Evolutionary conservation across 2,329 filamentous ascomycete genomes (phyloP).

Genomic region (Sclerotinia sclerotiorum): DNA sequence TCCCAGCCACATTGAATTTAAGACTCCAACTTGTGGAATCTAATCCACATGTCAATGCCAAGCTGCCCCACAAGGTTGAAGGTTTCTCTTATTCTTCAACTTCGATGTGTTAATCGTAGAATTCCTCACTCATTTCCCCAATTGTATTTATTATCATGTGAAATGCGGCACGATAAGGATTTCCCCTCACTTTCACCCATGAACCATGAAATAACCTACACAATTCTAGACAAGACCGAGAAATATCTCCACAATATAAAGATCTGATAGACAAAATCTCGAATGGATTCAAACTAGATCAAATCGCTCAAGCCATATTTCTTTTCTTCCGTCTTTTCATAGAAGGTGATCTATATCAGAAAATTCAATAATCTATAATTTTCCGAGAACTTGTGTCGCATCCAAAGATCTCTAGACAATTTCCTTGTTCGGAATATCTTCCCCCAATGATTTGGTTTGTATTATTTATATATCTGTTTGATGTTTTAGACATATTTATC

Average conservation of each 20-base stretch:
- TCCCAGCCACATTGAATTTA: background rate
- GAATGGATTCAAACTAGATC: background rate
- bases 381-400: background rate
- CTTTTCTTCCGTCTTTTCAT: background rate
- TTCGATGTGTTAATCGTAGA: background rate
- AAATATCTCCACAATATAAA: background rate
- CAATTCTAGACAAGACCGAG: background rate
- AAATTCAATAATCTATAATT: background rate
- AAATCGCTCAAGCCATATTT: background rate
- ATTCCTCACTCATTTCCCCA: background rate
- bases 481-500: background rate
- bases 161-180: background rate
- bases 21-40: background rate
- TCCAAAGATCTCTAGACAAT: background rate
- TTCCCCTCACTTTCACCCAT: constrained; percentile 11
- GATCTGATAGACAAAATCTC: background rate
- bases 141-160: background rate
- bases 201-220: background rate
- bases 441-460: background rate
- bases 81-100: background rate
- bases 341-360: background rate
- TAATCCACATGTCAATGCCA: background rate
- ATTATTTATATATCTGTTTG: background rate
- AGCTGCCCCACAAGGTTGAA: background rate
- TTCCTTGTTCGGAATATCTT: background rate